A percentile compares a stretch with the other conserved stretches of the same genome.
Conservation (phyloP, 139 green algal genomes). For the Diplosphaera chodatii region DNA sequence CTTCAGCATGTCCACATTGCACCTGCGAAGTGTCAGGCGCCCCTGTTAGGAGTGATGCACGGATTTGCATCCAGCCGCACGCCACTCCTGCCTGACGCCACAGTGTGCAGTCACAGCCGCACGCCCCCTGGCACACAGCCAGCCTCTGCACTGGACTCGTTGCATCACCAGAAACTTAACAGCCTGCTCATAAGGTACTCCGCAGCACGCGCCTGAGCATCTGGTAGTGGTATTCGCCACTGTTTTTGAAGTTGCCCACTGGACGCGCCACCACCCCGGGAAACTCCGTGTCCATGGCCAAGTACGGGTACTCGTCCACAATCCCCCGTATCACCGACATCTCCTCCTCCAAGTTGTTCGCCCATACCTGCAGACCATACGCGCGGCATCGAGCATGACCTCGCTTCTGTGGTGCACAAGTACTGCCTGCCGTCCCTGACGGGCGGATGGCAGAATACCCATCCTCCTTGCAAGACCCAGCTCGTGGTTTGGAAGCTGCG, state of each 20-base stretch:
- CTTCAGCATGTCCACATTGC: slow-evolving; percentile 99
- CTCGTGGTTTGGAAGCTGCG: too few species aligned
- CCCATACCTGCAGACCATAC: slow-evolving; percentile 64
- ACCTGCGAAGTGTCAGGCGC: slow-evolving; percentile 37
- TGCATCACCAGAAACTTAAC: too few species aligned
- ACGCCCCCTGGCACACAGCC: too few species aligned
- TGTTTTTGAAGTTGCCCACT: slow-evolving; percentile 93
- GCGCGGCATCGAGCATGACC: too few species aligned
- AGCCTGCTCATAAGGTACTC: too few species aligned
- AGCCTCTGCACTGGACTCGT: too few species aligned
- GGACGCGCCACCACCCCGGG: slow-evolving; percentile 88
- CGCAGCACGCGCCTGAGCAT: slow-evolving; percentile 50
- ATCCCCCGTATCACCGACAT: slow-evolving; percentile 84
- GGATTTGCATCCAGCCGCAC: too few species aligned
- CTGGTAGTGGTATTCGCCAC: slow-evolving; percentile 95
- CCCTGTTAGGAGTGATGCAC: too few species aligned
- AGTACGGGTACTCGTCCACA: slow-evolving; percentile 86
- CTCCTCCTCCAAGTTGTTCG: slow-evolving; percentile 91
- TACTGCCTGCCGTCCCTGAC: too few species aligned
- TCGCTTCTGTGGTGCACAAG: too few species aligned
- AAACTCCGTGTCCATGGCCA: slow-evolving; percentile 99
- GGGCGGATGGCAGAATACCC: too few species aligned
- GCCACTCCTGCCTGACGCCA: not conserved
- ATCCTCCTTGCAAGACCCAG: too few species aligned
- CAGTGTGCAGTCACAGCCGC: not conserved